phyloP scores from a whole-genome alignment of 2,329 filamentous ascomycete genomes.

The Colletotrichum sp. region DNA sequence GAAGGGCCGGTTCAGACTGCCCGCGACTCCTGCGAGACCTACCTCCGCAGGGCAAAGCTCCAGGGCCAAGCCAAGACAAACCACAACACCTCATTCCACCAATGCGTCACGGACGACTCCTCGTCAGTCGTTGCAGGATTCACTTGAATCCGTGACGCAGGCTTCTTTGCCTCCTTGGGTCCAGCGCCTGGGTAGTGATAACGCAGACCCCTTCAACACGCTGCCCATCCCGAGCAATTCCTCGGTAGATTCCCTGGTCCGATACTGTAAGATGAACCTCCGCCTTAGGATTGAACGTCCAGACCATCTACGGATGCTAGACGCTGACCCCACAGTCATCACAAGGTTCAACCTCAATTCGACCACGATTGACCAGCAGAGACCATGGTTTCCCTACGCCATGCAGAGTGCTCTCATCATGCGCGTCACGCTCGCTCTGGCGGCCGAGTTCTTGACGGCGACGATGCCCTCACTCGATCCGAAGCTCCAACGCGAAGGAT shows the following conservation, averaged over 20 bases:
- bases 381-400: conserved; percentile 24
- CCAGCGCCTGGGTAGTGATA: conserved; percentile 1
- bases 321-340: conserved; percentile 13
- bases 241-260: conserved; percentile 12
- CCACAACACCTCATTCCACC: background rate
- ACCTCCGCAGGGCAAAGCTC: background rate
- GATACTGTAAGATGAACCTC: conserved; percentile 14
- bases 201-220: conserved; percentile 21
- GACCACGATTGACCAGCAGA: conserved; percentile 13
- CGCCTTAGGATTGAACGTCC: background rate
- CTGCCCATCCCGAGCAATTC: conserved; percentile 17
- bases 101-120: background rate
- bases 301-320: background rate
- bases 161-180: background rate
- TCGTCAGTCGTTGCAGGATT: background rate
- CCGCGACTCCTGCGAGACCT: background rate
- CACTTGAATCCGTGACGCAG: background rate
- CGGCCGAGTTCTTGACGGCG: conserved; percentile 17
- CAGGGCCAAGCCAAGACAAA: background rate
- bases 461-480: conserved; percentile 13
- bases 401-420: conserved; percentile 23
- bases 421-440: conserved; percentile 20
- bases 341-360: conserved; percentile 22
- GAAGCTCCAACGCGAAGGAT: conserved; percentile 16
- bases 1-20: conserved; percentile 20